These are phyloP conservation scores for Scenedesmus sp. DNA, from an alignment of 163 green algal genomes.

Conservation along the genomic window DNA sequence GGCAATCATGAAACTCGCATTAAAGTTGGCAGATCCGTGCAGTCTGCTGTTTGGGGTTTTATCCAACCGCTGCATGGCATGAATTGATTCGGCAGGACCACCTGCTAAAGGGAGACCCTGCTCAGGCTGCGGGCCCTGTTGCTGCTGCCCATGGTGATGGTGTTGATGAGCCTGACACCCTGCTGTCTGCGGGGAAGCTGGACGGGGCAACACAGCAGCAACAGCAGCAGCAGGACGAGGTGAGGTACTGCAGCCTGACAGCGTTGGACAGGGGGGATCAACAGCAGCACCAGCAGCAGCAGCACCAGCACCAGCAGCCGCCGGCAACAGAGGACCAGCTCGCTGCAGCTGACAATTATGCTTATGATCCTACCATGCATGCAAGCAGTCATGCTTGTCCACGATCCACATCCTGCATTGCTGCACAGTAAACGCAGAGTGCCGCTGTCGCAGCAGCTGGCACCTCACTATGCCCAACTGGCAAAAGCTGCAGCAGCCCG, in stretches of 20 bases:
- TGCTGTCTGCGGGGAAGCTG: not conserved
- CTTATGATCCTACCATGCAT: not conserved
- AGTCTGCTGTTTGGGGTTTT: not conserved
- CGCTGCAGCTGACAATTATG: not conserved
- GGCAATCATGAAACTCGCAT: too few relatives aligned
- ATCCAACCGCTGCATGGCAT: not conserved
- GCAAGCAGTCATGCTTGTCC: not conserved
- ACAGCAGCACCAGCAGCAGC: not conserved
- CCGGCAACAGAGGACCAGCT: not conserved
- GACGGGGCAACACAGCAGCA: not conserved
- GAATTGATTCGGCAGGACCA: not conserved
- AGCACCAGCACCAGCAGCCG: slow-evolving; percentile 10
- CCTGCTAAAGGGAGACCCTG: not conserved
- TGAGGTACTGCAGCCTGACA: not conserved
- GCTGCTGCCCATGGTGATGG: not conserved
- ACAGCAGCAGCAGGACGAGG: not conserved
- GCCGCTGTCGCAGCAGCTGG: too few relatives aligned
- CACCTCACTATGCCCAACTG: too few relatives aligned
- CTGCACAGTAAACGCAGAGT: not conserved
- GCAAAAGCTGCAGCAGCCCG: too few relatives aligned
- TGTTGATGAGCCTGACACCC: not conserved
- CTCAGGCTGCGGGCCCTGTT: not conserved
- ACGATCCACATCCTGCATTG: not conserved
- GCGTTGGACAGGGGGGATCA: not conserved
- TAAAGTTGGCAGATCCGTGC: too few relatives aligned